Percentiles rank a stretch among this genome's conserved stretches.
Conservation (phyloP, 495 filamentous ascomycete genomes). For the Trichoderma orchidacearum region DNA sequence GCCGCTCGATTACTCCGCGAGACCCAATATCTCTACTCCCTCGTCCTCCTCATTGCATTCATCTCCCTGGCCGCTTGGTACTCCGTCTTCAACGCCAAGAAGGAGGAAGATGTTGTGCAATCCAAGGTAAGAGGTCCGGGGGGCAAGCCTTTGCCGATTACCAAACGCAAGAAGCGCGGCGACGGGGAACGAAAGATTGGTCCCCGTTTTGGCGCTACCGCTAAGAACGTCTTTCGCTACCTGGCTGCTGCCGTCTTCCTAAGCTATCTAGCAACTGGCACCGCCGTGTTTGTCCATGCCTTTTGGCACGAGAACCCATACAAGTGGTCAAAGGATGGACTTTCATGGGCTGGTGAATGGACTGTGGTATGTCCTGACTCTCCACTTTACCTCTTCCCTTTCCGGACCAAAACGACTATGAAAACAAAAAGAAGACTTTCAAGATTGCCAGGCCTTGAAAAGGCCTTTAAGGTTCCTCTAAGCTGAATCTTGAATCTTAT, state of each 20-base stretch:
- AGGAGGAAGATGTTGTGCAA: conserved; percentile 23
- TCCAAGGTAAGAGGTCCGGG: conserved; percentile 48
- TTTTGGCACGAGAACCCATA: conserved; percentile 22
- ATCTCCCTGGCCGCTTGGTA: conserved; percentile 25
- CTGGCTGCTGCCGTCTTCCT: conserved; percentile 50
- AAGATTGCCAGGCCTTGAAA: no score
- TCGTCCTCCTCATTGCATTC: conserved; percentile 27
- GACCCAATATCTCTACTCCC: conserved; percentile 29
- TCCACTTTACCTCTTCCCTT: neutral
- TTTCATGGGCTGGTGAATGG: conserved; percentile 3
- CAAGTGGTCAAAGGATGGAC: conserved; percentile 18
- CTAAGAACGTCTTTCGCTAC: conserved; percentile 61
- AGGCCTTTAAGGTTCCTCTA: no score
- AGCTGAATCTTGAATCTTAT: no score
- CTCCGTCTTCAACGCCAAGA: conserved; percentile 27
- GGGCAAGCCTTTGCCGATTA: conserved; percentile 64
- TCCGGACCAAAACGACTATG: neutral
- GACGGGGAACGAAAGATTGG: conserved; percentile 18
- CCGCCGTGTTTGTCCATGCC: conserved; percentile 64
- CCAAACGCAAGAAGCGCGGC: conserved; percentile 32
- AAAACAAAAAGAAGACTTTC: neutral
- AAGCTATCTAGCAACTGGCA: conserved; percentile 62
- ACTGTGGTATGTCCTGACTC: neutral
- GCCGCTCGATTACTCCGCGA: conserved; percentile 10
- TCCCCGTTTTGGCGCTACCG: conserved; percentile 28